These are phyloP conservation scores for Candida orba DNA, from an alignment of 805 yeast genomes.

Conservation along the genomic window DNA sequence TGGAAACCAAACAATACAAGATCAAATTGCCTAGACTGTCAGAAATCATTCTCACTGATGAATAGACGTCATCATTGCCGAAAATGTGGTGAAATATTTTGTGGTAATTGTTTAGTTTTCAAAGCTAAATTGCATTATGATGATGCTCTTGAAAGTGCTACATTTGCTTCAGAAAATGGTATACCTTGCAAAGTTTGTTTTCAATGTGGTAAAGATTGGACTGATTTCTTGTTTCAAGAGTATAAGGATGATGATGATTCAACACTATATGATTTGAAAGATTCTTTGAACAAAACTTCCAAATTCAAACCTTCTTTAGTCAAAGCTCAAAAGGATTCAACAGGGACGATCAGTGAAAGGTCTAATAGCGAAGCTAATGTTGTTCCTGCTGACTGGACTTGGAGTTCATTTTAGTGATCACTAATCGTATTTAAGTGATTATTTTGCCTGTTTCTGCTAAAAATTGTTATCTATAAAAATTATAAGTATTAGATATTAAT, in stretches of 20 bases:
- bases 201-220: conserved; percentile 47
- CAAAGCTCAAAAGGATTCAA: neutral
- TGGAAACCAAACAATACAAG: conserved; percentile 61
- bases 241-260: conserved; percentile 15
- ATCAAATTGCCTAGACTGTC: conserved; percentile 53
- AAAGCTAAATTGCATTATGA: conserved; percentile 35
- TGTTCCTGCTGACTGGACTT: conserved; percentile 62
- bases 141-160: conserved; percentile 3
- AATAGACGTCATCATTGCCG: conserved; percentile 69
- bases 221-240: conserved; percentile 28
- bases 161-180: conserved; percentile 48
- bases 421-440: too few relatives aligned
- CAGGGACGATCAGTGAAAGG: too few relatives aligned
- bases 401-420: conserved; percentile 44
- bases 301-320: too few relatives aligned
- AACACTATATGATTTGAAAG: neutral
- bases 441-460: too few relatives aligned
- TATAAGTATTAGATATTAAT: too few relatives aligned
- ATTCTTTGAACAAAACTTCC: too few relatives aligned
- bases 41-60: conserved; percentile 51
- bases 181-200: conserved; percentile 53
- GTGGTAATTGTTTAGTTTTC: conserved; percentile 51
- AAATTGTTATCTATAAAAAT: too few relatives aligned
- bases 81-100: conserved; percentile 64
- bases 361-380: neutral